Percentiles rank a stretch among this genome's conserved stretches.
Evolutionary conservation across 495 filamentous ascomycete species (phyloP).

Genomic region (Penicillium argentinense): DNA sequence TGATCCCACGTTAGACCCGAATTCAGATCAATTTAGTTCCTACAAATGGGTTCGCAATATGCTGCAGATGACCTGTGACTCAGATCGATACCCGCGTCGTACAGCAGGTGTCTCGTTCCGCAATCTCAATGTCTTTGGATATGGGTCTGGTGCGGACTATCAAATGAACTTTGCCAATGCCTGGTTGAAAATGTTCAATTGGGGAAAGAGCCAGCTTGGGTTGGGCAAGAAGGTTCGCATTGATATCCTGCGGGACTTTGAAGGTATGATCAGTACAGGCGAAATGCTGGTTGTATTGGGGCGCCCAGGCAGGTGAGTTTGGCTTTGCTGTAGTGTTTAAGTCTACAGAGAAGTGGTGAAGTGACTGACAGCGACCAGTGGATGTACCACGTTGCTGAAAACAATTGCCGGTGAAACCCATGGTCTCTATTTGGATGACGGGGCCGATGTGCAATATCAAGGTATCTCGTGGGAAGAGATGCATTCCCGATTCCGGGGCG

Average conservation of each 20-base stretch:
- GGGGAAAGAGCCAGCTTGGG: constrained; percentile 49
- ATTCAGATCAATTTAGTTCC: constrained; percentile 42
- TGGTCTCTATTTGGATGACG: constrained; percentile 64
- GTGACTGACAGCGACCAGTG: constrained; percentile 37
- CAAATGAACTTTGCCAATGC: constrained; percentile 70
- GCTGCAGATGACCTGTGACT: constrained; percentile 41
- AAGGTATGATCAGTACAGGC: constrained; percentile 71
- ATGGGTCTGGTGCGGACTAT: constrained; percentile 70
- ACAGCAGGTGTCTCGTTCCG: constrained; percentile 49
- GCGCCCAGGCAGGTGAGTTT: constrained; percentile 60
- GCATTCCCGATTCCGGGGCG: constrained; percentile 69
- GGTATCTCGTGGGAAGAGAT: constrained; percentile 54
- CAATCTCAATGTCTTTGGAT: constrained; percentile 72
- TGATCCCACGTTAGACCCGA: constrained; percentile 45
- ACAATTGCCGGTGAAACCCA: constrained; percentile 76
- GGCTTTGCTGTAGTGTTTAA: neutral
- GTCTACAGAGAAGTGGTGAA: neutral
- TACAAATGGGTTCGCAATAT: constrained; percentile 49
- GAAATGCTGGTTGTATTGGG: constrained; percentile 83
- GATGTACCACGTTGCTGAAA: constrained; percentile 79
- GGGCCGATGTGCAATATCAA: constrained; percentile 73
- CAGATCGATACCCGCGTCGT: constrained; percentile 43
- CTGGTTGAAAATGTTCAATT: constrained; percentile 54
- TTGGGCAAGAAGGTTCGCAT: constrained; percentile 59
- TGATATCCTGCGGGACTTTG: constrained; percentile 72